phyloP scores from a whole-genome alignment of 2,329 filamentous ascomycete genomes.

The Pyrenochaeta sp. region DNA sequence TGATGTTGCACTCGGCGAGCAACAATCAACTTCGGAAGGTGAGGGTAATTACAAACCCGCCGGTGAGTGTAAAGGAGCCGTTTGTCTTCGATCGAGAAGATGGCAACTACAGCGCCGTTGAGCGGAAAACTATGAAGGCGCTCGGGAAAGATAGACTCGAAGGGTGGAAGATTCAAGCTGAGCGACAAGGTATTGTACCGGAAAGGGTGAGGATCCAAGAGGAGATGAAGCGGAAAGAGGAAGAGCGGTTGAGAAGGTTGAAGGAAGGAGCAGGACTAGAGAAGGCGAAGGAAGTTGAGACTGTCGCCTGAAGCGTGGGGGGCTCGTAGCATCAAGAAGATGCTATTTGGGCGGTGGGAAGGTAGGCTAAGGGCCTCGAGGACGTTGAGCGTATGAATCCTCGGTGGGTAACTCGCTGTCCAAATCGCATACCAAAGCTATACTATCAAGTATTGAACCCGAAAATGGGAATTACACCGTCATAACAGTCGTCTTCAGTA shows the following conservation, averaged over 20 bases:
- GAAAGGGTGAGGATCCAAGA: constrained; percentile 58
- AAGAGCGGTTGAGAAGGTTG: constrained; percentile 55
- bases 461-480: no score
- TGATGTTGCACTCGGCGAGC: constrained; percentile 67
- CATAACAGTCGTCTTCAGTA: no score
- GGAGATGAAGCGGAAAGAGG: constrained; percentile 59
- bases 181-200: constrained; percentile 62
- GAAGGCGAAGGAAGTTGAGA: constrained; percentile 18
- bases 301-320: constrained; percentile 16
- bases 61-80: constrained; percentile 61
- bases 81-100: constrained; percentile 62
- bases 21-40: constrained; percentile 59
- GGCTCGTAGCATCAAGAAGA: neutral
- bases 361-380: no score
- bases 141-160: constrained; percentile 58
- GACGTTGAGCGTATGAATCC: no score
- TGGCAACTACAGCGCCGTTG: constrained; percentile 64
- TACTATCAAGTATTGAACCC: no score
- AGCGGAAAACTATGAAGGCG: constrained; percentile 62
- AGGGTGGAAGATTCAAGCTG: constrained; percentile 62
- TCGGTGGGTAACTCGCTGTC: neutral
- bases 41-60: constrained; percentile 65
- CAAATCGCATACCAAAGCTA: no score
- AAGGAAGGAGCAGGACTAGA: constrained; percentile 27
- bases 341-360: no score